Evolutionary conservation across 1,284 basidiomycete genomes (phyloP).

Genomic region (Sporisorium exsertum): DNA sequence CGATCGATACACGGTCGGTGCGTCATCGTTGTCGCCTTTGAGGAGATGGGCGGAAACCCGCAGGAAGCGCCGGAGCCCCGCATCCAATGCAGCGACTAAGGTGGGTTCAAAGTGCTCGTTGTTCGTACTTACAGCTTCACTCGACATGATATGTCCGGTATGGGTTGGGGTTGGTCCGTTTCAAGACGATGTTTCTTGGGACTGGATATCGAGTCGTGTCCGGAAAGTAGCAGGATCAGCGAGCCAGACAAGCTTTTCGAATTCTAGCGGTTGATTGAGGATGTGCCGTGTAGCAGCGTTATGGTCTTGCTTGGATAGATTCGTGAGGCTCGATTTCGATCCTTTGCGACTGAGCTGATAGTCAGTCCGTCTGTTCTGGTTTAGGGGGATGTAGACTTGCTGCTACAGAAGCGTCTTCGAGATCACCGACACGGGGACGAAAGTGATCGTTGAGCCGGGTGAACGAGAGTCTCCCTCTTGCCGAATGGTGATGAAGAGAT

Average conservation of each 20-base stretch:
- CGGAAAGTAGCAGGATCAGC: not conserved
- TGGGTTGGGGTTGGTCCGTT: not conserved
- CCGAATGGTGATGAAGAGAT: not conserved
- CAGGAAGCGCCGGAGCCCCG: constrained; percentile 6
- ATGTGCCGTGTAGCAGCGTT: not conserved
- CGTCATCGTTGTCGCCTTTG: not conserved
- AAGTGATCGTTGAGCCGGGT: not conserved
- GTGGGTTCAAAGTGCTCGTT: not conserved
- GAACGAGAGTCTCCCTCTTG: not conserved
- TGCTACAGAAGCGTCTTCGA: not conserved
- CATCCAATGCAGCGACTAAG: constrained; percentile 7
- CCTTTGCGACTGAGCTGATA: no score
- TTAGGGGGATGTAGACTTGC: not conserved
- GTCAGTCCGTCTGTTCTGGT: not conserved
- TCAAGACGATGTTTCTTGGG: not conserved
- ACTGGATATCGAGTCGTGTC: not conserved
- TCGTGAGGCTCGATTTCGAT: not conserved
- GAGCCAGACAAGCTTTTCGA: not conserved
- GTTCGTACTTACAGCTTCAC: constrained; percentile 21
- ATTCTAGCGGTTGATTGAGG: not conserved
- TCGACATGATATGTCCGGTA: constrained; percentile 17
- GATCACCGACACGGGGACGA: no score
- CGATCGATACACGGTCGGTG: not conserved
- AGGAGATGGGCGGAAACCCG: not conserved
- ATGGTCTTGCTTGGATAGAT: not conserved